phyloP scores from a whole-genome alignment of 768 basidiomycete species.

The Infundibulicybe gibba region DNA sequence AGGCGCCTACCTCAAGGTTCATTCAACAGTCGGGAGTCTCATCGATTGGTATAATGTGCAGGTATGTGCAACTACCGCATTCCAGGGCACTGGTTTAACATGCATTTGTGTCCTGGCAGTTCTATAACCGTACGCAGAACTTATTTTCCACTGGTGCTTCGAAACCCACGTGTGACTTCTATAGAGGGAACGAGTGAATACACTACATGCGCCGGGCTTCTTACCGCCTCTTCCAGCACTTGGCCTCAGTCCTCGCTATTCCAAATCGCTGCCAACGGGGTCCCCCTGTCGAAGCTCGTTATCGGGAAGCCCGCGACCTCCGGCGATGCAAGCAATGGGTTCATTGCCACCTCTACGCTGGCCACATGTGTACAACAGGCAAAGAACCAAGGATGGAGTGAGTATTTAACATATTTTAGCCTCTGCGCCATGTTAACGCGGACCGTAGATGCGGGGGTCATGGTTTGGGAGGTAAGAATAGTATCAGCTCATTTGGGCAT shows the following conservation, averaged over 20 bases:
- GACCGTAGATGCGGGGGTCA: conserved; percentile 21
- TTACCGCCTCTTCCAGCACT: conserved; percentile 42
- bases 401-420: conserved; percentile 16
- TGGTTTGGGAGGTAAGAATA: conserved; percentile 24
- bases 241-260: conserved; percentile 53
- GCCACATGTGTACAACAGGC: conserved; percentile 50
- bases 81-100: no score
- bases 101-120: conserved; percentile 12
- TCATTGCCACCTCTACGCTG: conserved; percentile 45
- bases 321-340: conserved; percentile 45
- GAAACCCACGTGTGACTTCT: background rate
- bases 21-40: conserved; percentile 43
- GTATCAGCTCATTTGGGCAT: background rate
- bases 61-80: conserved; percentile 20
- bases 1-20: conserved; percentile 52
- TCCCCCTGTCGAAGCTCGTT: conserved; percentile 52
- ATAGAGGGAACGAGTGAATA: conserved; percentile 51
- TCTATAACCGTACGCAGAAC: conserved; percentile 25
- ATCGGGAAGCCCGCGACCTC: conserved; percentile 57
- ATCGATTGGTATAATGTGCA: conserved; percentile 64
- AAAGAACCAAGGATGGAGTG: conserved; percentile 50
- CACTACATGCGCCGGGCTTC: conserved; percentile 48
- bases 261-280: conserved; percentile 46
- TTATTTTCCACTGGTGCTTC: background rate
- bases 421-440: background rate